phyloP scores from a whole-genome alignment of 805 yeast genomes.

The Nakazawaea holstii region DNA sequence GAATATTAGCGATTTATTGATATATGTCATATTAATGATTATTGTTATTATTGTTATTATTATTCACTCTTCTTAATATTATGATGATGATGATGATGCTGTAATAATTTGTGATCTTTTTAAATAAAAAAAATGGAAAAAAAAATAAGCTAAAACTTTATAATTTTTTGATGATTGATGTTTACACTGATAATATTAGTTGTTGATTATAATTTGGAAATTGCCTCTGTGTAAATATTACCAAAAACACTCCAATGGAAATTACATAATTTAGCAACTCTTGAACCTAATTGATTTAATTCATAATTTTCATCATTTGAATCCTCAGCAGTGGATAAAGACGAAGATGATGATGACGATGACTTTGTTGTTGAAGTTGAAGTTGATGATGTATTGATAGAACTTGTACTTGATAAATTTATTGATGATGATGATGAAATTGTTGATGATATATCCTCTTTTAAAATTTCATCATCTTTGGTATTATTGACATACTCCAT shows the following conservation, averaged over 20 bases:
- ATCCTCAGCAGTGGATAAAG: constrained; percentile 11
- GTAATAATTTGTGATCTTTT: too few relatives aligned
- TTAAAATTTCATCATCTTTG: constrained; percentile 25
- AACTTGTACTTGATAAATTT: neutral
- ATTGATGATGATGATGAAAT: neutral
- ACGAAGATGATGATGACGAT: constrained; percentile 6
- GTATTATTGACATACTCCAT: constrained; percentile 21
- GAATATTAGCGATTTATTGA: too few relatives aligned
- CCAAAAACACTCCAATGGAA: constrained; percentile 87
- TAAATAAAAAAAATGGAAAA: neutral
- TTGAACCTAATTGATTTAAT: constrained; percentile 49
- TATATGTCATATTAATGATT: too few relatives aligned
- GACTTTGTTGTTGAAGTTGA: constrained; percentile 20
- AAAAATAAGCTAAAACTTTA: neutral
- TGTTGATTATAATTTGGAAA: constrained; percentile 18
- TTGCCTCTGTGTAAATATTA: constrained; percentile 48
- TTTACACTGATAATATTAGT: too few relatives aligned
- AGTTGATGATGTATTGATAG: neutral
- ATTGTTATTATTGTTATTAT: too few relatives aligned
- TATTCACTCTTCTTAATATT: too few relatives aligned
- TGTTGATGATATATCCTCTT: constrained; percentile 8
- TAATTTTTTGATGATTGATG: neutral
- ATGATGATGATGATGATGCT: neutral
- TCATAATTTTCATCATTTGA: constrained; percentile 32
- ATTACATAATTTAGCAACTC: constrained; percentile 60